Evolutionary conservation across 1,139 yeast genomes (phyloP), one percentile per base, ranked within the genome.

Genomic region (Geotrichum restrictum): DNA sequence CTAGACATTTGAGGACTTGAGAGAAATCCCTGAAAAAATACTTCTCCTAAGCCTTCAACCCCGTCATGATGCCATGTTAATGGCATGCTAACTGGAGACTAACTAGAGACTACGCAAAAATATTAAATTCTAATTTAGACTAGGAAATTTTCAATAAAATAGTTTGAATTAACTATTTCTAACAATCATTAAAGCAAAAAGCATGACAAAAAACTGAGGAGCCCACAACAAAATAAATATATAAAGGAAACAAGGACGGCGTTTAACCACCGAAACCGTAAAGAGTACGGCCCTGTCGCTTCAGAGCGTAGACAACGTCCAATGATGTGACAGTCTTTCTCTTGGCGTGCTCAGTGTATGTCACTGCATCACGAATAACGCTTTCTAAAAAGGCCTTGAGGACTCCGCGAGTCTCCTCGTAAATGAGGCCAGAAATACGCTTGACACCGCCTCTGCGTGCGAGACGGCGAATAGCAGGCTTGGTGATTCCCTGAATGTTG

Each of bases 361-460:
- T 89, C 69, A 93, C 97, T 68, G 98, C 98, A 70, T 93, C 98
- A 80, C 97, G 88, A 77, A 93, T 93, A 68, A 91, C 97, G 72
- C 87, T 85, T 78, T 89, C 97, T 72, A 93, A 83, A 86, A 91
- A 93, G 58, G 95, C 81, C 80, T 91, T 91, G 67, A 93, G 82
- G 66, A 93, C 98, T 64, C 87, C 93, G 80, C 98, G 88, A 70
- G 94, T 96, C 81, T 91, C 97, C 79, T 93, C 98, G 81, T 93
- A 93, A 75, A 93, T 91, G 74, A 91, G 81, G 72, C 96, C 98
- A 62, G 98, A 91, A 69, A 93, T 93, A 86, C 98, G 96, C 85
- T 93, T 93, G 72, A 93, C 98, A 88, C 98, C 98, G 80, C 98
- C 98, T 88, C 98, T 89, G 85, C 98, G 91, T 59, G 98, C 98